These are phyloP conservation scores for Alternaria sp. DNA, from an alignment of 2,329 filamentous ascomycete genomes.

Conservation along the genomic window DNA sequence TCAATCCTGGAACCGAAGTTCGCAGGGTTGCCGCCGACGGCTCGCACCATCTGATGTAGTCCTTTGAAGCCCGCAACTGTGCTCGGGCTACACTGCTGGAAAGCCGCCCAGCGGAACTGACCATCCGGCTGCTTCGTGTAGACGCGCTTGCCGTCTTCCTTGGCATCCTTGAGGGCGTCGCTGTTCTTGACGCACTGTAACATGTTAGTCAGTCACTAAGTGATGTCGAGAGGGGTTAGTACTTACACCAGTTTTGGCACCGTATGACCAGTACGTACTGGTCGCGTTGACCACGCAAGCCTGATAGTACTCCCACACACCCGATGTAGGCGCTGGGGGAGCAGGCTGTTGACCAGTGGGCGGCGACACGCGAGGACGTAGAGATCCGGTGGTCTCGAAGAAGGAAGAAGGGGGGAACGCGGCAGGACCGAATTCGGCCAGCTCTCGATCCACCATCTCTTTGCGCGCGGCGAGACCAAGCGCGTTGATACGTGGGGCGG, in stretches of 20 bases:
- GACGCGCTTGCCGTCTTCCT: background rate
- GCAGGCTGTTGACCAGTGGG: background rate
- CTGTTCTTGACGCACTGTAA: background rate
- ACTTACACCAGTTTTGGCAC: background rate
- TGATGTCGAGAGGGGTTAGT: background rate
- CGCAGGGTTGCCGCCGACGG: background rate
- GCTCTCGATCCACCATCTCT: background rate
- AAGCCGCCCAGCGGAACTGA: background rate
- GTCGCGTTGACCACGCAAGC: background rate
- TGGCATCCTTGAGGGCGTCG: background rate
- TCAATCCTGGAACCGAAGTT: background rate
- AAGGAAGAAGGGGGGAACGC: background rate
- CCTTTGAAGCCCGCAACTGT: background rate
- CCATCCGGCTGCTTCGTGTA: background rate
- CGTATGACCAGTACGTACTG: conserved; percentile 1
- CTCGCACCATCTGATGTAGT: background rate
- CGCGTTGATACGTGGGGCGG: background rate
- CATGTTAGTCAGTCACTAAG: background rate
- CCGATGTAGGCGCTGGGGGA: background rate
- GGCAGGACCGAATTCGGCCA: background rate
- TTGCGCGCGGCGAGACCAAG: background rate
- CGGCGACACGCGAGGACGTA: background rate
- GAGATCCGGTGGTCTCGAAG: background rate
- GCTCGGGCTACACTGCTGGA: background rate
- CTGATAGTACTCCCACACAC: background rate